A percentile compares a stretch with the other conserved stretches of the same genome.
Conservation (phyloP, 805 yeast species). For the Yarrowia divulgata region DNA sequence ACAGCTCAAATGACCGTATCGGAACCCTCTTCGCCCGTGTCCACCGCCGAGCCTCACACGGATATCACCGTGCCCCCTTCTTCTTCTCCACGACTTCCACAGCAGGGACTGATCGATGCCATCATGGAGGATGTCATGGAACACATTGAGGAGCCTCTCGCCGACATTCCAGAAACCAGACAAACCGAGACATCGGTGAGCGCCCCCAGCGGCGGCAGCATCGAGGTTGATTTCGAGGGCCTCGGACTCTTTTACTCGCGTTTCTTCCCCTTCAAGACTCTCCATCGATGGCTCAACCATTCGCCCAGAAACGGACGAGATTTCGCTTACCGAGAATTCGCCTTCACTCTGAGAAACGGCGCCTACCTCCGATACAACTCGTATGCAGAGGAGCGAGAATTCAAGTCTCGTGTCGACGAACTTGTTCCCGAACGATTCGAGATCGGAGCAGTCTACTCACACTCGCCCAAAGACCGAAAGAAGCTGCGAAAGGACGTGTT, state of each 20-base stretch:
- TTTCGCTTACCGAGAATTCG: constrained; percentile 90
- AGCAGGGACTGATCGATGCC: constrained; percentile 22
- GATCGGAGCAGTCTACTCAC: constrained; percentile 88
- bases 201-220: background rate
- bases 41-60: constrained; percentile 23
- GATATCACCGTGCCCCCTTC: constrained; percentile 37
- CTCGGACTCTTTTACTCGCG: constrained; percentile 46
- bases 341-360: constrained; percentile 86
- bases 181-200: background rate
- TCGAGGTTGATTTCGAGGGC: constrained; percentile 19
- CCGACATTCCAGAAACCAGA: constrained; percentile 5
- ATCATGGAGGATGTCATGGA: constrained; percentile 29
- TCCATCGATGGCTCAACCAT: constrained; percentile 92
- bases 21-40: constrained; percentile 37
- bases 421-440: constrained; percentile 91
- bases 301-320: constrained; percentile 76
- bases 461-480: constrained; percentile 87
- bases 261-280: constrained; percentile 74
- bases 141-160: constrained; percentile 12
- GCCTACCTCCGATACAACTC: constrained; percentile 92
- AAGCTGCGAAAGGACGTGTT: constrained; percentile 70
- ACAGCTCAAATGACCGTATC: constrained; percentile 21
- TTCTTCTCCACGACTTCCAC: constrained; percentile 28
- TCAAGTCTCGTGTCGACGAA: constrained; percentile 74
- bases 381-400: constrained; percentile 68